Evolutionary conservation across 2,329 filamentous ascomycete species (phyloP).

Genomic region (Helotiales sp.): DNA sequence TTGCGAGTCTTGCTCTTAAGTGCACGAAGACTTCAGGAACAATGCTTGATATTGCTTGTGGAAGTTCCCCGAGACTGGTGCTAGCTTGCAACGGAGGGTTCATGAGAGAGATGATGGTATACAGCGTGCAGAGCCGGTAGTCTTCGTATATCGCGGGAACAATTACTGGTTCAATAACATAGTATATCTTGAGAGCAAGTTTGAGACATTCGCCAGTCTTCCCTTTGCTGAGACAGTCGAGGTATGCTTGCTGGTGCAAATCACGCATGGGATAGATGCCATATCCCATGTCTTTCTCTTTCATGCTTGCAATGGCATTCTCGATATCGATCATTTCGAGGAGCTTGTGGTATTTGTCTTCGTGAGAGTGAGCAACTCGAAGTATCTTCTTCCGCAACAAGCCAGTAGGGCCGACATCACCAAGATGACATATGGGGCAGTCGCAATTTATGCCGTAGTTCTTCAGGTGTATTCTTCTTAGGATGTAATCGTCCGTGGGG

Average conservation of each 20-base stretch:
- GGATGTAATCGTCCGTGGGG: conserved; percentile 11
- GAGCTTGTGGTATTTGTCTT: not conserved
- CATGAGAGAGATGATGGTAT: not conserved
- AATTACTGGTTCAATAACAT: not conserved
- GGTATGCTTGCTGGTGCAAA: not conserved
- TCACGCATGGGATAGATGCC: not conserved
- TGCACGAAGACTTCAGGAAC: not conserved
- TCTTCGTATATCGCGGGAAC: not conserved
- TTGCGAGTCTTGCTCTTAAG: not conserved
- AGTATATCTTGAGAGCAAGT: not conserved
- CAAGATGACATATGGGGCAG: not conserved
- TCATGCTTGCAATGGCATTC: not conserved
- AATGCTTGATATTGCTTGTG: not conserved
- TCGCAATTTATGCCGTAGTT: not conserved
- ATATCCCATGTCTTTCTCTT: not conserved
- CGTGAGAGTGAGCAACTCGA: not conserved
- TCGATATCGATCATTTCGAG: conserved; percentile 10
- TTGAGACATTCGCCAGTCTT: not conserved
- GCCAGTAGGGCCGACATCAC: not conserved
- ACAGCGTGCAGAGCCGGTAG: not conserved
- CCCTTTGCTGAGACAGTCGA: not conserved
- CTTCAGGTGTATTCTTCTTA: not conserved
- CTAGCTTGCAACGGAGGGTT: not conserved
- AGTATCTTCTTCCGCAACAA: not conserved
- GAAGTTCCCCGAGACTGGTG: not conserved